These are phyloP conservation scores for Quercus engelmannii DNA, from an alignment of 306 rosid genomes.

Conservation along the genomic window DNA sequence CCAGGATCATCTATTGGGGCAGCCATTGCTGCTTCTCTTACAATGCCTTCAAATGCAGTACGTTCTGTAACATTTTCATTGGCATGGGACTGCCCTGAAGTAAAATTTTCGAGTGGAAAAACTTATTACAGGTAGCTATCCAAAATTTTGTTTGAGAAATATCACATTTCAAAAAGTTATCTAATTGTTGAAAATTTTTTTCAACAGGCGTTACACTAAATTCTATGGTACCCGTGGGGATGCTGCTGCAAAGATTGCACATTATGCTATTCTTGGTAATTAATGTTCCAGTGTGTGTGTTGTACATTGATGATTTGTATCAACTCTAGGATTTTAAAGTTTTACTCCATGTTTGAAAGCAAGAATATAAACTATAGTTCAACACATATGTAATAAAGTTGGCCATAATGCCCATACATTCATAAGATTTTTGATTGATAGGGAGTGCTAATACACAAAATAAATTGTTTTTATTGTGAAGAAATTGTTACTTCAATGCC, in stretches of 20 bases:
- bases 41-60: conserved; percentile 54
- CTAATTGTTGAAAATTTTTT: conserved; percentile 24
- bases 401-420: conserved; percentile 8
- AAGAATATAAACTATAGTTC: conserved; percentile 7
- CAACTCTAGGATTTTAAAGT: background rate
- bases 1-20: conserved; percentile 93
- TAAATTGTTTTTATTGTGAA: too few relatives aligned
- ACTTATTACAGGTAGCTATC: conserved; percentile 69
- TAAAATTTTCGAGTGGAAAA: conserved; percentile 56
- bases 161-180: conserved; percentile 7
- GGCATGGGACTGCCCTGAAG: conserved; percentile 97
- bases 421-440: conserved; percentile 1
- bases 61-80: conserved; percentile 79
- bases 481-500: background rate
- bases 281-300: conserved; percentile 25
- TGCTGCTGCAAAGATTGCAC: conserved; percentile 87
- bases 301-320: background rate
- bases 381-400: conserved; percentile 8
- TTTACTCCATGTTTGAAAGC: conserved; percentile 7
- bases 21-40: conserved; percentile 87
- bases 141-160: conserved; percentile 18
- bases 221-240: conserved; percentile 72
- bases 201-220: conserved; percentile 88
- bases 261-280: conserved; percentile 83
- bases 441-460: conserved; percentile 10